Conservation (phyloP, 768 basidiomycete species). For the Dictyophora rubrovolvata region DNA sequence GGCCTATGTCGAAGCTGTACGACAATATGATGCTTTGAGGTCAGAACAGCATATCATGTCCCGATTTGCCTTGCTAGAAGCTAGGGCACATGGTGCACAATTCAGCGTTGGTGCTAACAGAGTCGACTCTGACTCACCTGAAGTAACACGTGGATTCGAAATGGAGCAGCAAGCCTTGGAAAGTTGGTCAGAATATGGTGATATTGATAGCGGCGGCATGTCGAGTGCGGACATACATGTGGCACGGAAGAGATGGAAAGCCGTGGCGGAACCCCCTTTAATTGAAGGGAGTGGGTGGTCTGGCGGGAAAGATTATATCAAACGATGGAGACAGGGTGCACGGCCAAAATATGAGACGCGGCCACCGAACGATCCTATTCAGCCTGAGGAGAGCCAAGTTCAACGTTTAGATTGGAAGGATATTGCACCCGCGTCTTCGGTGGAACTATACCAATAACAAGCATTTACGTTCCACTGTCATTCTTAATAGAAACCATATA, state of each 20-base stretch:
- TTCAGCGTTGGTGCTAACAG: conserved; percentile 32
- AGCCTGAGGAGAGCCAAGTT: neutral
- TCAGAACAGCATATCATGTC: conserved; percentile 74
- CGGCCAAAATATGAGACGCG: conserved; percentile 47
- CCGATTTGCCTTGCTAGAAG: conserved; percentile 70
- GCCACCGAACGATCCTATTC: neutral
- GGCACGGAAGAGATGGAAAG: conserved; percentile 71
- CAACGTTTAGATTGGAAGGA: neutral
- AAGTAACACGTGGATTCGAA: conserved; percentile 50
- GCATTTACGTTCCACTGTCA: no score
- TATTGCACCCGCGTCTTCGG: neutral
- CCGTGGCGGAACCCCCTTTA: conserved; percentile 33
- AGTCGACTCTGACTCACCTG: conserved; percentile 23
- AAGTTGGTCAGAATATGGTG: conserved; percentile 46
- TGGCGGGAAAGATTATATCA: conserved; percentile 62
- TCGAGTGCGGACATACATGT: conserved; percentile 27
- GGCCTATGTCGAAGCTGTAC: conserved; percentile 71
- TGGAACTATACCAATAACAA: neutral
- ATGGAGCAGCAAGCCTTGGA: conserved; percentile 53
- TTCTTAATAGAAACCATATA: no score
- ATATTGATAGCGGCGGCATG: conserved; percentile 44
- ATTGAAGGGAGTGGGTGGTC: conserved; percentile 46
- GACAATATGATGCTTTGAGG: conserved; percentile 82
- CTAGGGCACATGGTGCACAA: conserved; percentile 58
- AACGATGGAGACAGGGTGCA: conserved; percentile 60